Conservation (phyloP, 2,329 filamentous ascomycete species). For the Furcasterigmium furcatum region DNA sequence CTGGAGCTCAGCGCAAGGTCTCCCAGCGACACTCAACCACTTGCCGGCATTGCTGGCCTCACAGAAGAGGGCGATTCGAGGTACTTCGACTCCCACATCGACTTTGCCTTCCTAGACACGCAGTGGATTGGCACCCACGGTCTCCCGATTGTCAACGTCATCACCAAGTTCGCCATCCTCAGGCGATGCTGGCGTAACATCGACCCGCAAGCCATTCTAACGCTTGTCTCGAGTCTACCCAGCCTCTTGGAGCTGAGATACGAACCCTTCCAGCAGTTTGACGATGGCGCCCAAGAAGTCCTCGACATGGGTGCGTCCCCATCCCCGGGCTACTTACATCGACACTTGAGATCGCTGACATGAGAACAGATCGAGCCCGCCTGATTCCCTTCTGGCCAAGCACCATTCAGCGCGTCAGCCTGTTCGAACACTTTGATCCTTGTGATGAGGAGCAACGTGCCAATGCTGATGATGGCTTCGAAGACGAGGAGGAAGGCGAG, state of each 20-base stretch:
- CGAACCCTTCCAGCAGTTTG: conserved; percentile 16
- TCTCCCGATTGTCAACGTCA: conserved; percentile 14
- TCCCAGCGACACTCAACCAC: conserved; percentile 15
- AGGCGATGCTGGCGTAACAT: conserved; percentile 17
- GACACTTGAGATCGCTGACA: neutral
- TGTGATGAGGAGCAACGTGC: neutral
- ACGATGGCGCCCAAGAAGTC: conserved; percentile 11
- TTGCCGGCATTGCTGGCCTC: conserved; percentile 15
- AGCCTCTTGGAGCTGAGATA: conserved; percentile 12
- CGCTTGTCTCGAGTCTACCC: conserved; percentile 16
- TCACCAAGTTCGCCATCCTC: conserved; percentile 14
- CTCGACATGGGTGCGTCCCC: conserved; percentile 10
- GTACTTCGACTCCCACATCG: conserved; percentile 18
- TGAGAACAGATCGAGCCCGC: conserved; percentile 11
- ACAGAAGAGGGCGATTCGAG: conserved; percentile 18
- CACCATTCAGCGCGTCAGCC: conserved; percentile 13
- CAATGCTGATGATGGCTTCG: conserved; percentile 2
- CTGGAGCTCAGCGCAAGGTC: conserved; percentile 19
- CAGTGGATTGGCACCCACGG: conserved; percentile 14
- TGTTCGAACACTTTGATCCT: conserved; percentile 16
- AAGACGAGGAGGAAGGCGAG: neutral
- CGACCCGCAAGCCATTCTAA: conserved; percentile 12
- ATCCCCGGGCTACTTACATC: no score
- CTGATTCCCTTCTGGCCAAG: conserved; percentile 15
- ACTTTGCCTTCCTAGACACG: conserved; percentile 13